phyloP scores from a whole-genome alignment of 2,329 filamentous ascomycete genomes.

The Talaromyces sp. region DNA sequence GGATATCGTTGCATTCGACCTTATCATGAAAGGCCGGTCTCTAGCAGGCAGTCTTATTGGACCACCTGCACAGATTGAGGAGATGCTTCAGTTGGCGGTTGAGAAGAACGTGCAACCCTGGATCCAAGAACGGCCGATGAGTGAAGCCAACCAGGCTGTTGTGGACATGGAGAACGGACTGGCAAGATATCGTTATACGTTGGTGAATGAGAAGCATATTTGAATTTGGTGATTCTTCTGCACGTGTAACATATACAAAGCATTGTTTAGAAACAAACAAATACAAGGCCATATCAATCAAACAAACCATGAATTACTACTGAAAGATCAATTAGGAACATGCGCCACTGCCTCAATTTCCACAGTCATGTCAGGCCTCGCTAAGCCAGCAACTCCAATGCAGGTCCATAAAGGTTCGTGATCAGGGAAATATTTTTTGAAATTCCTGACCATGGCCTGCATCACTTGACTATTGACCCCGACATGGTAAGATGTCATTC shows the following conservation, averaged over 20 bases:
- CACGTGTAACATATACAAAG: too few relatives aligned
- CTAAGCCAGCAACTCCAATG: conserved; percentile 48
- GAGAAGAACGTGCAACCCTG: conserved; percentile 37
- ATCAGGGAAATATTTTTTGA: conserved; percentile 48
- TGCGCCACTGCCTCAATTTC: conserved; percentile 56
- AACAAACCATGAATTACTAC: neutral
- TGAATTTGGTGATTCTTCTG: neutral
- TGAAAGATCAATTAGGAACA: conserved; percentile 20
- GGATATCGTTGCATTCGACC: conserved; percentile 49
- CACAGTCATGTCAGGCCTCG: conserved; percentile 48
- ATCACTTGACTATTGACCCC: neutral
- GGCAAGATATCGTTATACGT: conserved; percentile 43
- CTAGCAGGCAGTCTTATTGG: conserved; percentile 46
- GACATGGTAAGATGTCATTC: neutral
- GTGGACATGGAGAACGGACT: conserved; percentile 41
- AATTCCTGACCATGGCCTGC: conserved; percentile 44
- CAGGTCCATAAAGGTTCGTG: conserved; percentile 53
- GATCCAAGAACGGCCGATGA: conserved; percentile 39
- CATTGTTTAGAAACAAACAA: neutral
- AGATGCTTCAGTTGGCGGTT: conserved; percentile 41
- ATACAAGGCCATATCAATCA: neutral
- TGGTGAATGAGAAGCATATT: conserved; percentile 33
- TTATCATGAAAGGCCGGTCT: conserved; percentile 50
- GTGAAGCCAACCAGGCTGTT: conserved; percentile 39
- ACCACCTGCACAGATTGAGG: conserved; percentile 34